Evolutionary conservation across 2,329 filamentous ascomycete species (phyloP), one percentile per base, ranked within the genome.

Genomic region (Beauveria sp.): DNA sequence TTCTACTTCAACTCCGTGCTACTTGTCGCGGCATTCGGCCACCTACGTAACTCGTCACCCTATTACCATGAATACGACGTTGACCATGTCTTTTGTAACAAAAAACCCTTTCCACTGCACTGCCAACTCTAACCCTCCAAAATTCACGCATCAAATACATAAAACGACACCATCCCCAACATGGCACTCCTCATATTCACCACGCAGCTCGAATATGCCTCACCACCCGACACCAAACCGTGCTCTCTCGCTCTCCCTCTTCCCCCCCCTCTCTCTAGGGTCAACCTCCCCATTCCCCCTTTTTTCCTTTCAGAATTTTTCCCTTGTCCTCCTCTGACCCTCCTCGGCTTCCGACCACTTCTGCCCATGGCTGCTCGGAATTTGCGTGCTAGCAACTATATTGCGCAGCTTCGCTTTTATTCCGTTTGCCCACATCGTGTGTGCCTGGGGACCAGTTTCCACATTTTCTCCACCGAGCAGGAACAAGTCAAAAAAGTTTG

Each of bases 221-320:
- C 51, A 54, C 51, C 49, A 20, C 49, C 18, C 18, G 9, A 34
- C 28, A 12, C 10, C 16, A 52, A 52, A 34, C 49, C 49, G 49
- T 38, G 28, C 28, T 52, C 49, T 52, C 45, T 14, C 22, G 1
- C 20, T 40, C 24, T 14, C 38, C 10, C 52, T n/a, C 18, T 30
- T 14, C 22, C 16, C 47, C 34, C 34, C 30, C 12, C 38, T 43
- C 56, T 51, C 46, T 59, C 38, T 59, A 59, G 56, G 56, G 56
- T 58, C 56, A 38, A 58, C 56, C 47, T 51, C 30, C 24, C n/a
- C 47, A 45, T 30, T 58, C 56, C 56, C 55, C 56, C 10, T 34
- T 20, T 20, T 43, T 24, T 22, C 46, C 24, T 14, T 24, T 20
- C 9, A 24, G 8, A 3, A 26, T 18, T 43, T 20, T 6, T 18